Conservation (phyloP, 169 alveolate genomes). For the Besnoitia besnoiti region DNA sequence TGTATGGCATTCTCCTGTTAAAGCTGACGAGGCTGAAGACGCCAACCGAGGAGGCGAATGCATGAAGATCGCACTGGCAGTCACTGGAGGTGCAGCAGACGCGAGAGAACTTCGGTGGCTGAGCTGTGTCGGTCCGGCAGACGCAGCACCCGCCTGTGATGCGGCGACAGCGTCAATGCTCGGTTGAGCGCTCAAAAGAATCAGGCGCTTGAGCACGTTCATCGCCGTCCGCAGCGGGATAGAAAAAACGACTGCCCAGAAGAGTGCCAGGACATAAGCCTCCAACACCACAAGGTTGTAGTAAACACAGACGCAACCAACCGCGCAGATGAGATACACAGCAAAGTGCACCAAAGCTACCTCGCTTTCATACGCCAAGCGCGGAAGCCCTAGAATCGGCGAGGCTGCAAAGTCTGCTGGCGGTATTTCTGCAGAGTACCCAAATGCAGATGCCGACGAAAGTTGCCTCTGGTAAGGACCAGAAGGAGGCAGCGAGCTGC, state of each 20-base stretch:
- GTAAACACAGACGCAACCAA: constrained; percentile 70
- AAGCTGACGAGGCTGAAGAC: neutral
- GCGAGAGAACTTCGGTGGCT: neutral
- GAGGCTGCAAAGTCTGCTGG: neutral
- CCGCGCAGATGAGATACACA: constrained; percentile 73
- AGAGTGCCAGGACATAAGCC: constrained; percentile 71
- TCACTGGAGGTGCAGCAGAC: neutral
- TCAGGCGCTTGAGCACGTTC: constrained; percentile 62
- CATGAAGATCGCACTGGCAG: neutral
- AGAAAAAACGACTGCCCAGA: constrained; percentile 77
- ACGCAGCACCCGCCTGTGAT: neutral
- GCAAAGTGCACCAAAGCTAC: constrained; percentile 74
- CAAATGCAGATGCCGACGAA: constrained; percentile 7
- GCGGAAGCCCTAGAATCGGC: neutral
- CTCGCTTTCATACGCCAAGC: constrained; percentile 71
- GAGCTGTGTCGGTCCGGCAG: constrained; percentile 19
- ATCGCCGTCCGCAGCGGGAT: constrained; percentile 71
- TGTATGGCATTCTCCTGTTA: constrained; percentile 22
- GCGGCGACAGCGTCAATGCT: constrained; percentile 4
- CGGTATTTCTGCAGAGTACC: neutral
- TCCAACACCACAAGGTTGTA: constrained; percentile 73
- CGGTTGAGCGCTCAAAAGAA: constrained; percentile 52
- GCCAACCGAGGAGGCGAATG: constrained; percentile 38
- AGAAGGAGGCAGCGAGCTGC: neutral
- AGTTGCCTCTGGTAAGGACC: neutral